Evolutionary conservation across 1,139 yeast species (phyloP), one percentile per base, ranked within the genome.

Genomic region (Protomyces gravidus): DNA sequence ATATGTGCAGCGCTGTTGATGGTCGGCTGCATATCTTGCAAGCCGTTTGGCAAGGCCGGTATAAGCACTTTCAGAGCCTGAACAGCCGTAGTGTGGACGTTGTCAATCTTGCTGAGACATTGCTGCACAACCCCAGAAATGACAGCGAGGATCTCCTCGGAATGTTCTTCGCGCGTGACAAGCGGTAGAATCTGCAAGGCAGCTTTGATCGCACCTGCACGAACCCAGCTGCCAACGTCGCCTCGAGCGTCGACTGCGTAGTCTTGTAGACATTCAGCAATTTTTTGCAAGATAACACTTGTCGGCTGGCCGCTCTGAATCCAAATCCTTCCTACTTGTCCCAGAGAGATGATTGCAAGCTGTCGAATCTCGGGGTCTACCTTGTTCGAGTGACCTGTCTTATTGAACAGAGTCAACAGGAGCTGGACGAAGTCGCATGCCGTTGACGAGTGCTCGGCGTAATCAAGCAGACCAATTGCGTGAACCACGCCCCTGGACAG

Each of bases 181-280:
- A 55, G 0, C 64, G 61, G 45, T 11, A 59, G 21, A n/a, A 47
- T 19, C n/a, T 23, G 28, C 6, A 46, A 39, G 6, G 84, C 68
- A 3, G 81, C 68, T 6, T 68, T 63, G 5, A 85, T 70, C 0
- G 83, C 74, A 0, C 83, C 78, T 1, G 69, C 66, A 55, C 97
- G 75, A 0, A 89, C 79, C 68, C 83, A 79, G 40, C 89, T 81
- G 1, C 97, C 97, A 4, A 74, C 71, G 61, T 75, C 78, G 2
- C 78, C 78, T n/a, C 76, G 67, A 3, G 68, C 62, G 45, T 72
- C 74, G 1, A 66, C 62, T 1, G 74, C 65, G 62, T 73, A 75
- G 61, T 75, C 77, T 23, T 67, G 66, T 28, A 71, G 64, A 2
- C 70, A 70, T 1, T 51, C 28, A 1, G 65, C 30, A 3, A 71